phyloP scores from a whole-genome alignment of 805 yeast species.

The Saccharomycopsis sp. region DNA sequence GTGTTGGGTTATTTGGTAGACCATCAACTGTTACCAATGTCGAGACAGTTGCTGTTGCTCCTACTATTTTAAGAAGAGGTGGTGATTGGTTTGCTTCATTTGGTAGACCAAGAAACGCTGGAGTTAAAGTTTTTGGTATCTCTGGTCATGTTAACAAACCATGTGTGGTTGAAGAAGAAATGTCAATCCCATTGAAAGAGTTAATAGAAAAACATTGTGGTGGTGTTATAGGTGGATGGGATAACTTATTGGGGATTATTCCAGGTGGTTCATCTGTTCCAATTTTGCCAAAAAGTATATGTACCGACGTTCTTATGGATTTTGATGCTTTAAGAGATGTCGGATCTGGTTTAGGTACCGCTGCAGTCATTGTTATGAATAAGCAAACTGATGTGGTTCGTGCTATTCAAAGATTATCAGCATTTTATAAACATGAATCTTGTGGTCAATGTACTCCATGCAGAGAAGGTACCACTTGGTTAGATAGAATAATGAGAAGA shows the following conservation, averaged over 20 bases:
- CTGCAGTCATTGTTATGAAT: slow-evolving; percentile 89
- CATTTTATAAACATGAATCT: slow-evolving; percentile 85
- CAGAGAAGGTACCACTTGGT: slow-evolving; percentile 89
- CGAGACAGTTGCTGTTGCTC: slow-evolving; percentile 86
- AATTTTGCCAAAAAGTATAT: slow-evolving; percentile 57
- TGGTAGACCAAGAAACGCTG: slow-evolving; percentile 80
- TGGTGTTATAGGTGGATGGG: slow-evolving; percentile 91
- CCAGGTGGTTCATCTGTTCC: slow-evolving; percentile 93
- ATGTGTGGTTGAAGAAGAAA: slow-evolving; percentile 89
- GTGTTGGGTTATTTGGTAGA: slow-evolving; percentile 85
- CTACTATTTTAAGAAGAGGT: slow-evolving; percentile 84
- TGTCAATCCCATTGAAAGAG: slow-evolving; percentile 82
- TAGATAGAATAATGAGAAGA: slow-evolving; percentile 78
- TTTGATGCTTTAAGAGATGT: slow-evolving; percentile 79
- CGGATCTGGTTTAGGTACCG: slow-evolving; percentile 87
- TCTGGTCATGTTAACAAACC: slow-evolving; percentile 91
- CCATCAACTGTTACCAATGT: slow-evolving; percentile 90
- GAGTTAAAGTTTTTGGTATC: slow-evolving; percentile 78
- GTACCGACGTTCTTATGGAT: slow-evolving; percentile 76
- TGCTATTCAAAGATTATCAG: slow-evolving; percentile 78
- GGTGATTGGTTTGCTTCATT: slow-evolving; percentile 80
- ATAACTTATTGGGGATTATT: slow-evolving; percentile 76
- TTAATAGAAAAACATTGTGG: slow-evolving; percentile 86
- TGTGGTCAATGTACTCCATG: slow-evolving; percentile 96
- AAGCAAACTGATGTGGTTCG: slow-evolving; percentile 78